A percentile compares a stretch with the other conserved stretches of the same genome.
Conservation (phyloP, 495 filamentous ascomycete genomes). For the Chlorociboria aeruginascens region DNA sequence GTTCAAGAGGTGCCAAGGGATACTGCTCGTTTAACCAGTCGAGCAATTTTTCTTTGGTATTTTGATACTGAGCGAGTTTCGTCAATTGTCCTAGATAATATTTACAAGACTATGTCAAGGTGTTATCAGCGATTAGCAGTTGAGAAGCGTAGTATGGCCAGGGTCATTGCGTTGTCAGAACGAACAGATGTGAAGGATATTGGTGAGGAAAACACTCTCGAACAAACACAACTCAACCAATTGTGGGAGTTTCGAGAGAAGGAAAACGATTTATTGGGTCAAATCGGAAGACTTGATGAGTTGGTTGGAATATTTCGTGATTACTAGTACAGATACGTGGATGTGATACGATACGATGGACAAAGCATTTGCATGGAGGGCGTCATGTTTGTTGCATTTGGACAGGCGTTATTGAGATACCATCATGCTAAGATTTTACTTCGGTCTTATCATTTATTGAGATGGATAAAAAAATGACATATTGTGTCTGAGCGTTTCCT, state of each 20-base stretch:
- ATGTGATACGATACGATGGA: slow-evolving; percentile 6
- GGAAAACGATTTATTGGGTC: slow-evolving; percentile 65
- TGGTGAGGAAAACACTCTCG: slow-evolving; percentile 65
- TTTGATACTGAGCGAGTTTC: slow-evolving; percentile 64
- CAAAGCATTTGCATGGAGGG: slow-evolving; percentile 11
- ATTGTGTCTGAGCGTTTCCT: no score
- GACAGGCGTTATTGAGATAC: slow-evolving; percentile 11
- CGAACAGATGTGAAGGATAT: slow-evolving; percentile 66
- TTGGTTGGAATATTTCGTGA: slow-evolving; percentile 74
- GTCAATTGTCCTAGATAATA: slow-evolving; percentile 54
- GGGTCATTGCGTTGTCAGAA: slow-evolving; percentile 63
- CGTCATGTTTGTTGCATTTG: slow-evolving; percentile 13
- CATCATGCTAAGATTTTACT: not conserved
- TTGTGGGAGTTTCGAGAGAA: slow-evolving; percentile 55
- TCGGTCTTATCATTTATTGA: not conserved
- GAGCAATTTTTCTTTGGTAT: slow-evolving; percentile 83
- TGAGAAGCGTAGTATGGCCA: slow-evolving; percentile 53
- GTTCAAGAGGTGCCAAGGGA: slow-evolving; percentile 89
- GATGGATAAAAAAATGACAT: no score
- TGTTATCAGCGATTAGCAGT: slow-evolving; percentile 63
- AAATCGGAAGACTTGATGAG: slow-evolving; percentile 71
- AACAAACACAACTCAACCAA: slow-evolving; percentile 49
- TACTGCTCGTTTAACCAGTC: slow-evolving; percentile 56
- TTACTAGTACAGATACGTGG: slow-evolving; percentile 25
- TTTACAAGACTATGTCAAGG: slow-evolving; percentile 83